Base-by-base conservation (phyloP, 163 green algal genomes). In the Coccomyxa subellipsoidea region DNA sequence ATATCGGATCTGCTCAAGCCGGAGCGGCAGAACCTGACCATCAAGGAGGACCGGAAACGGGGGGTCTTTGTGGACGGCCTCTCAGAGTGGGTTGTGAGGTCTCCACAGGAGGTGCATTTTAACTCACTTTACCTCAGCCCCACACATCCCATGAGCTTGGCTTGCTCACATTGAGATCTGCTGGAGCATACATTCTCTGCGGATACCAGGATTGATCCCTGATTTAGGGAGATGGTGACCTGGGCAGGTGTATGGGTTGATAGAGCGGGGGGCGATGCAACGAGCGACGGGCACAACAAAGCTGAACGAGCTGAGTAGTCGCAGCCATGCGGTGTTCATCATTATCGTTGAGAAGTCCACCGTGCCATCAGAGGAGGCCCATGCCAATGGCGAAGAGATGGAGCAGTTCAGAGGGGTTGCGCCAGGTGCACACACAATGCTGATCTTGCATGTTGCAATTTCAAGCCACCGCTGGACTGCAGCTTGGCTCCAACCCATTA, bases 1-100 rank as follows among this genome's bases (percentile, higher is more conserved):
- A 97, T 99, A 54, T 97, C 90, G 38, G 96, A 99, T 88, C 90
- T 99, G 77, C 89, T 99, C 31, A 98, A 98, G 86, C 94, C 96
- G 7, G 94, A 97, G 38, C 88, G 89, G 35, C 87, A 85, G 25
- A 97, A 97, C 85, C 89, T 99, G 69, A 80, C 89, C 66, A 98
- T 99, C 73, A 87, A 92, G 69, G 95, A 98, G 88, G 95, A 98
- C 86, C 85, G 88, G 38, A 91, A 91, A 77, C 90, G 93, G 0
- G 96, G 96, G n/a, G 93, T 98, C 38, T 97, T 95, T 87, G 95
- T 99, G 79, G 93, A 98, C 71, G 95, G 95, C 2, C 88, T 98
- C 53, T 96, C 90, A 21, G 96, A 98, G 87, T 98, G 96, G 95
- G 96, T 98, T 35, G 96, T 99, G 77, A 86, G 95, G 39, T 92